These are phyloP conservation scores for Angomonas ambiguus DNA, from an alignment of 208 protist genomes.

Conservation along the genomic window DNA sequence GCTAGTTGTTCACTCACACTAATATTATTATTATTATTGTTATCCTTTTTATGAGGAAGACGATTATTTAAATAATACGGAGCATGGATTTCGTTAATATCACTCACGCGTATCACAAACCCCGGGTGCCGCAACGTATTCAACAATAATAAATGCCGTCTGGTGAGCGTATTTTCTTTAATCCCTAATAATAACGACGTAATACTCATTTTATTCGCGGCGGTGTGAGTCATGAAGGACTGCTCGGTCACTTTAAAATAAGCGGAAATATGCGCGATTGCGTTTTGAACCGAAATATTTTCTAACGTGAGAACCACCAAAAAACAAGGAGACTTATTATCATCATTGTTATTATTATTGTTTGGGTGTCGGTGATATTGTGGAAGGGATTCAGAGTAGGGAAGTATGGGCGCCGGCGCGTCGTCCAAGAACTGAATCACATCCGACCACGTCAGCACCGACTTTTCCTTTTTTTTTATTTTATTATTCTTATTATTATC, in stretches of 20 bases:
- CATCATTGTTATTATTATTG: conserved; percentile 5
- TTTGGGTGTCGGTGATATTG: background rate
- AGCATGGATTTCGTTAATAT: conserved; percentile 38
- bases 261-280: conserved; percentile 57
- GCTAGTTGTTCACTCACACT: background rate
- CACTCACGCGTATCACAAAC: conserved; percentile 75
- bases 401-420: background rate
- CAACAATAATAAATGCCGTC: conserved; percentile 71
- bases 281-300: conserved; percentile 80
- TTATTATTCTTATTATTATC: conserved; percentile 9
- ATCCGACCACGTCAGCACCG: background rate
- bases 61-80: background rate
- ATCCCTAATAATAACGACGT: conserved; percentile 64
- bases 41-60: conserved; percentile 1
- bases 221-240: conserved; percentile 54
- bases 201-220: conserved; percentile 79
- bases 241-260: conserved; percentile 65
- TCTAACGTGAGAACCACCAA: conserved; percentile 78
- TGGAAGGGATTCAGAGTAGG: background rate
- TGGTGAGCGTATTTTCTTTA: conserved; percentile 37
- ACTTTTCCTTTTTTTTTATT: background rate
- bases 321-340: conserved; percentile 43
- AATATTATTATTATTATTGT: conserved; percentile 8
- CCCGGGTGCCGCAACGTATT: conserved; percentile 87
- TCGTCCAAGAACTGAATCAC: background rate